Percentiles rank a stretch among this genome's conserved stretches.
Evolutionary conservation across 2,329 filamentous ascomycete genomes (phyloP).

Genomic region (Xylariaceae sp.): DNA sequence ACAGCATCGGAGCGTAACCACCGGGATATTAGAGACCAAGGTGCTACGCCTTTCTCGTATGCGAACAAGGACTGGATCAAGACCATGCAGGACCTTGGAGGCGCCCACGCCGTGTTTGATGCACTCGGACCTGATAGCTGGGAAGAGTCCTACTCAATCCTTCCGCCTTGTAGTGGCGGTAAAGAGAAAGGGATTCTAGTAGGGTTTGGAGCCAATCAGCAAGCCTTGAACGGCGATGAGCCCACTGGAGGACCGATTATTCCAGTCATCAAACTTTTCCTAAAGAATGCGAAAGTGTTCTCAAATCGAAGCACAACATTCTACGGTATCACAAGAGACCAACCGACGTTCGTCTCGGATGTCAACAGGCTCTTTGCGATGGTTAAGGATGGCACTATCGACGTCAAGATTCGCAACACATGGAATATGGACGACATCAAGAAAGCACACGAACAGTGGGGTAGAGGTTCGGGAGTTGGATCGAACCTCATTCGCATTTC

Average conservation of each 20-base stretch:
- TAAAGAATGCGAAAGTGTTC: conserved; percentile 21
- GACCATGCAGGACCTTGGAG: conserved; percentile 43
- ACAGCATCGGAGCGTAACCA: conserved; percentile 48
- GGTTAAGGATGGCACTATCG: conserved; percentile 31
- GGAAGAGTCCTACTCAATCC: conserved; percentile 47
- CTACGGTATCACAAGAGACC: conserved; percentile 37
- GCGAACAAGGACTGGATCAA: conserved; percentile 48
- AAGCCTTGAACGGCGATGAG: conserved; percentile 23
- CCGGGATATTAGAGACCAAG: conserved; percentile 35
- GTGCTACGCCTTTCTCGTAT: conserved; percentile 46
- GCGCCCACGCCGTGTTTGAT: conserved; percentile 43
- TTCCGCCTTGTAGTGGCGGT: conserved; percentile 27
- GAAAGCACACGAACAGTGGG: conserved; percentile 38
- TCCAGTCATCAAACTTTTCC: conserved; percentile 32
- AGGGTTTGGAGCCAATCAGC: conserved; percentile 38
- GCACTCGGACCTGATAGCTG: conserved; percentile 43
- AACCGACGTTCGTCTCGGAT: conserved; percentile 32
- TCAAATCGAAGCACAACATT: conserved; percentile 33
- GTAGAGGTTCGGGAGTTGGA: conserved; percentile 34
- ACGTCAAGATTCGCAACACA: conserved; percentile 37
- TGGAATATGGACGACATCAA: conserved; percentile 42
- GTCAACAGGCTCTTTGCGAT: conserved; percentile 33
- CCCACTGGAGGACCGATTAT: conserved; percentile 19
- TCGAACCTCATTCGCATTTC: conserved; percentile 31
- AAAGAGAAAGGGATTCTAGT: conserved; percentile 35